Evolutionary conservation across 345 rosid species (phyloP).

Genomic region (Linum tenue): DNA sequence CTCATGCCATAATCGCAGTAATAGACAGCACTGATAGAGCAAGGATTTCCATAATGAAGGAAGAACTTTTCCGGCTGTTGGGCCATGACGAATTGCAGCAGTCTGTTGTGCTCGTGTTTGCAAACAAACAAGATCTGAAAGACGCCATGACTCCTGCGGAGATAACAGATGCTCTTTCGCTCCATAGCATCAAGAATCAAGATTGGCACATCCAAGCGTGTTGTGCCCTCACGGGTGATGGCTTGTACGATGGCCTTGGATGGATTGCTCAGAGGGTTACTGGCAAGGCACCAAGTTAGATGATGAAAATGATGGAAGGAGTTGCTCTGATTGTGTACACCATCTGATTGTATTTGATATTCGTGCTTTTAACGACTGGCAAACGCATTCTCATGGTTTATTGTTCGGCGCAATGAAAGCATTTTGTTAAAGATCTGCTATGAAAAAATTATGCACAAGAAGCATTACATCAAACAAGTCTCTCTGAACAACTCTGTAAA

Average conservation of each 20-base stretch:
- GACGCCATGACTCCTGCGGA: constrained; percentile 93
- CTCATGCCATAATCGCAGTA: constrained; percentile 76
- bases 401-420: background rate
- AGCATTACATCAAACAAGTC: no score
- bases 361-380: background rate
- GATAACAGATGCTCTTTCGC: constrained; percentile 75
- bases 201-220: constrained; percentile 99
- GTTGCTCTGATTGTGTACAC: background rate
- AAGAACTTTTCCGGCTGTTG: constrained; percentile 67
- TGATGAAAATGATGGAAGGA: background rate
- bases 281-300: constrained; percentile 51
- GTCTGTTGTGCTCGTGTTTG: constrained; percentile 69
- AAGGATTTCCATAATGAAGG: constrained; percentile 80
- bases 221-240: constrained; percentile 83
- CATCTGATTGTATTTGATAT: background rate
- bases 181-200: constrained; percentile 84
- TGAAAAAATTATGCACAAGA: no score
- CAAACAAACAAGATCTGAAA: constrained; percentile 85
- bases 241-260: constrained; percentile 71
- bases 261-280: constrained; percentile 86
- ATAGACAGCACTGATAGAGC: constrained; percentile 90
- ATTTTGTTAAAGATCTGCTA: background rate
- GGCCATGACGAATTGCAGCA: constrained; percentile 74
- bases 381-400: background rate
- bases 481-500: background rate